Evolutionary conservation across 371 early-diverging fungal species (phyloP), one percentile per base, ranked within the genome.

Genomic region (Mortierella sp.): DNA sequence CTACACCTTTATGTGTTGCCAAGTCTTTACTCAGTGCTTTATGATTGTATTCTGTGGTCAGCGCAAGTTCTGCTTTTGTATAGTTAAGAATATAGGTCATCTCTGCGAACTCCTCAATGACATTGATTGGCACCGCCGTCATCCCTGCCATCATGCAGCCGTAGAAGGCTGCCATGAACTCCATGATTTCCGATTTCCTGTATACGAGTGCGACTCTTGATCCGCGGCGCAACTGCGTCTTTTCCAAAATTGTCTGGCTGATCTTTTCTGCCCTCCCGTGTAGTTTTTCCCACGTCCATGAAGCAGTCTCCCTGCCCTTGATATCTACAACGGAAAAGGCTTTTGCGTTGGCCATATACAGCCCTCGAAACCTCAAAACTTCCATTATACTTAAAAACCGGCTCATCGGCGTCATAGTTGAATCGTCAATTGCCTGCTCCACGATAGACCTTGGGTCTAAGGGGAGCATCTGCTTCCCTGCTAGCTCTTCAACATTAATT

Each of bases 51-150:
- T 96, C 95, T 3, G 96, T 95, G 1, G 97, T 93, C 36, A 96
- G 77, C n/a, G 92, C 92, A 6, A 94, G 75, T 67, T 84, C 84
- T 15, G 92, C 81, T 32, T 89, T 86, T 24, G 95, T 91, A 45
- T 88, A 84, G 41, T 89, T 90, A 52, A 96, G 81, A 32, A 96
- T 92, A 65, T 91, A 92, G 16, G 88, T 85, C 32, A 96, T 84
- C 71, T 96, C 97, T 3, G 92, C 88, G 62, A 94, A 79, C 58
- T 94, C 94, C 65, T 96, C 96, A 11, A 90, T 91, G 2, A 94
- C 89, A 60, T 92, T 92, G 73, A 94, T 89, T 2, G 97, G 97
- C 15, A 96, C 95, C 3, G 96, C 96, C 7, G 92, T 91, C 82
- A 94, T 85, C 11, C 96, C 96, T 2, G 93, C 92, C 63, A 91